Evolutionary conservation across 495 filamentous ascomycete species (phyloP).

Genomic region (Aspergillus homomorphus): DNA sequence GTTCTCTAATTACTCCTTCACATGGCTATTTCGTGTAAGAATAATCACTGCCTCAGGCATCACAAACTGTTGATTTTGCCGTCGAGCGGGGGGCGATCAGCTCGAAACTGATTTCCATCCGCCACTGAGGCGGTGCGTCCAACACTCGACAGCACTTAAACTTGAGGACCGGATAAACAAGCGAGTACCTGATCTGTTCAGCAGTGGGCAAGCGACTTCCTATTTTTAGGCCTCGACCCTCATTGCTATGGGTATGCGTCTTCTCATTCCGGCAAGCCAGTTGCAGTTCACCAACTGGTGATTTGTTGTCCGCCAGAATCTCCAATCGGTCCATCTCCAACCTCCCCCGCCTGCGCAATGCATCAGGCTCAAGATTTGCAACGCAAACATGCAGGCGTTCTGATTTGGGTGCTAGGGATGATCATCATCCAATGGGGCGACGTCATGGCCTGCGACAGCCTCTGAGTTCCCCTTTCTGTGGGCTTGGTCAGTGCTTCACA

Average conservation of each 20-base stretch:
- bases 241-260: no score
- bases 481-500: neutral
- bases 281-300: neutral
- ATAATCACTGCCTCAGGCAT: neutral
- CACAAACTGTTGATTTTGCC: neutral
- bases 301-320: neutral
- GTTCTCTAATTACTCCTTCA: no score
- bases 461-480: neutral
- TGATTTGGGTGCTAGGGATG: neutral
- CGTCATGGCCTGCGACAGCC: neutral
- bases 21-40: no score
- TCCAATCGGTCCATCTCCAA: neutral
- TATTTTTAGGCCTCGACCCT: neutral
- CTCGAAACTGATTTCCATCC: slow-evolving; percentile 12
- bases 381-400: neutral
- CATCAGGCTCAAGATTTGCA: neutral
- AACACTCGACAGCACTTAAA: slow-evolving; percentile 8
- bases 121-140: slow-evolving; percentile 32
- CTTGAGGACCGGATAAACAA: neutral
- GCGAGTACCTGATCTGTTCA: neutral
- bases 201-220: neutral
- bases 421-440: slow-evolving; percentile 5
- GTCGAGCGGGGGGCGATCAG: neutral
- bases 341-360: neutral
- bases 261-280: no score